Evolutionary conservation across 805 yeast genomes (phyloP).

Genomic region (Wickerhamiella slavikovae): DNA sequence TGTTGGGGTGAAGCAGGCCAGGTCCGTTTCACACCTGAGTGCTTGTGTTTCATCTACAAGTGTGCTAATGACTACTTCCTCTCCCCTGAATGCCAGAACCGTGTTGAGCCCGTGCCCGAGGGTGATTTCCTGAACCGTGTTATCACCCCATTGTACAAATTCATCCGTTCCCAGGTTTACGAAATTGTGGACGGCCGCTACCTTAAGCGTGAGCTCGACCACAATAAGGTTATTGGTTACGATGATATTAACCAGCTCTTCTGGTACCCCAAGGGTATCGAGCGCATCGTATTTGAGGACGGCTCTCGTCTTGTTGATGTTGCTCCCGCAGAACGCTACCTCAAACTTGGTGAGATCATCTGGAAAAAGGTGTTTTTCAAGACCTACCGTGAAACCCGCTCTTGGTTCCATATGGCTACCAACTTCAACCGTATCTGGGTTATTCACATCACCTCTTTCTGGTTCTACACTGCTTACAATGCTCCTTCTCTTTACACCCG

Average conservation of each 20-base stretch:
- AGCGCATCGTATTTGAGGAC: constrained; percentile 77
- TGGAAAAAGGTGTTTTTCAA: constrained; percentile 89
- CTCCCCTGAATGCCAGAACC: constrained; percentile 81
- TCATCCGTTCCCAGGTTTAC: constrained; percentile 47
- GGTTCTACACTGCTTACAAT: constrained; percentile 91
- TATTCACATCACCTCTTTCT: constrained; percentile 69
- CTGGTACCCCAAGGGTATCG: constrained; percentile 99
- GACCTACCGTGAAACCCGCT: constrained; percentile 86
- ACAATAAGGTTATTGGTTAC: constrained; percentile 45
- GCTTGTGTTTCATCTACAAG: constrained; percentile 84
- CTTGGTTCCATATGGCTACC: constrained; percentile 90
- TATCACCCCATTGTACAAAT: constrained; percentile 70
- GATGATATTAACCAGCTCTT: constrained; percentile 97
- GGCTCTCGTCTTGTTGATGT: constrained; percentile 81
- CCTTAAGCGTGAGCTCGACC: constrained; percentile 50
- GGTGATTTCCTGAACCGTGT: constrained; percentile 78
- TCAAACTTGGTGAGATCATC: constrained; percentile 72
- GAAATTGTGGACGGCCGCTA: constrained; percentile 32
- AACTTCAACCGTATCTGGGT: constrained; percentile 98
- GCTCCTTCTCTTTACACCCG: constrained; percentile 81
- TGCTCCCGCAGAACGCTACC: constrained; percentile 76
- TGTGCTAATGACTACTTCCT: constrained; percentile 78
- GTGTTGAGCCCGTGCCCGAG: constrained; percentile 24
- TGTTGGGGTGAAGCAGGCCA: constrained; percentile 70
- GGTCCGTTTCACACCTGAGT: constrained; percentile 81